phyloP scores from a whole-genome alignment of 2,329 filamentous ascomycete species.

The Lecanicillium sp. region DNA sequence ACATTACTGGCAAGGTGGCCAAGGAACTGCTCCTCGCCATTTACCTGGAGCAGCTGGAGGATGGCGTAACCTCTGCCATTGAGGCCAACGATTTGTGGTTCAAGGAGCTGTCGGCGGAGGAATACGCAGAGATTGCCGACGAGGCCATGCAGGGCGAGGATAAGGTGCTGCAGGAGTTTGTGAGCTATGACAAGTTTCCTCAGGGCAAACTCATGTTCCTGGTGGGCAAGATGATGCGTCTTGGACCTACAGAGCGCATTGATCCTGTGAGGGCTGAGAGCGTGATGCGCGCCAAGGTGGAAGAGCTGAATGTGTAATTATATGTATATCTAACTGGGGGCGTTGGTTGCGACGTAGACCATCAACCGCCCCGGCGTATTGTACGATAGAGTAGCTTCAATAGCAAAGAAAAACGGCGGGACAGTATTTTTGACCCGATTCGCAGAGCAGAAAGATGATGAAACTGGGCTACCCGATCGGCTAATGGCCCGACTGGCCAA shows the following conservation, averaged over 20 bases:
- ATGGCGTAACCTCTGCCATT: slow-evolving; percentile 36
- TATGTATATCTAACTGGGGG: background rate
- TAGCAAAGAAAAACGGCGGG: no score
- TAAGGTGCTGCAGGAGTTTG: slow-evolving; percentile 38
- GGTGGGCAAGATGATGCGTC: slow-evolving; percentile 50
- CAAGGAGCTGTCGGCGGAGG: slow-evolving; percentile 35
- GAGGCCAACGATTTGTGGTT: slow-evolving; percentile 46
- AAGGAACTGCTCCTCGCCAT: slow-evolving; percentile 50
- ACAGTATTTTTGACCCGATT: no score
- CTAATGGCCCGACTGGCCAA: no score
- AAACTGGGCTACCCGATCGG: no score
- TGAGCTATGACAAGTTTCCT: slow-evolving; percentile 36
- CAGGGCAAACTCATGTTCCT: slow-evolving; percentile 55
- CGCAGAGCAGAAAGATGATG: no score
- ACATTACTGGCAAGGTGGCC: slow-evolving; percentile 49
- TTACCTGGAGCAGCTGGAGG: slow-evolving; percentile 38
- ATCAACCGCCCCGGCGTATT: no score
- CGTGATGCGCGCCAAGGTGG: slow-evolving; percentile 26
- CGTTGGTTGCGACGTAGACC: no score
- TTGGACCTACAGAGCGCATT: slow-evolving; percentile 46
- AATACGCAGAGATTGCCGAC: slow-evolving; percentile 41
- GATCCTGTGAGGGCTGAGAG: slow-evolving; percentile 43
- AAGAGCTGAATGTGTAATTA: slow-evolving; percentile 1
- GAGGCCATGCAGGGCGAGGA: slow-evolving; percentile 37
- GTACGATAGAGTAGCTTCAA: no score